Conservation (phyloP, 371 early-diverging fungal species). For the Mucor sp. region DNA sequence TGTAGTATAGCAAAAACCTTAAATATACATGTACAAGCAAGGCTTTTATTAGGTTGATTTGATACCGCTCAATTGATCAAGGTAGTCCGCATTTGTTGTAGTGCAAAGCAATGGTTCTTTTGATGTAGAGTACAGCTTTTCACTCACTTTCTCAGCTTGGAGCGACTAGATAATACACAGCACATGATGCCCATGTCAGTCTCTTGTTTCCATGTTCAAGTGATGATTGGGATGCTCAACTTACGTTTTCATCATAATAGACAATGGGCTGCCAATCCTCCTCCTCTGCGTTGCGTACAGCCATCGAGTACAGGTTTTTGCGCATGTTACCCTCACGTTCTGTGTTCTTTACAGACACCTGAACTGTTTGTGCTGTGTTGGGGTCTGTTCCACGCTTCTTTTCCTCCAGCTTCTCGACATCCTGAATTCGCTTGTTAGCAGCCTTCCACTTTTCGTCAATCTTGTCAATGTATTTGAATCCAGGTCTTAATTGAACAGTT, state of each 20-base stretch:
- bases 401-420: slow-evolving; percentile 68
- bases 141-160: slow-evolving; percentile 48
- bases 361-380: slow-evolving; percentile 61
- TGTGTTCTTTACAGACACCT: slow-evolving; percentile 60
- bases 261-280: slow-evolving; percentile 78
- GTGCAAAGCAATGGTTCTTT: slow-evolving; percentile 39
- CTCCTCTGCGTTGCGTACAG: slow-evolving; percentile 68
- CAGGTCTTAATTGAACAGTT: slow-evolving; percentile 81
- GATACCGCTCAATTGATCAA: slow-evolving; percentile 33
- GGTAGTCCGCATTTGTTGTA: slow-evolving; percentile 48
- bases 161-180: slow-evolving; percentile 27
- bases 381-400: slow-evolving; percentile 48
- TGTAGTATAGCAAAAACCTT: neutral
- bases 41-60: neutral
- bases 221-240: slow-evolving; percentile 10
- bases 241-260: slow-evolving; percentile 68
- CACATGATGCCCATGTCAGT: neutral
- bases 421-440: slow-evolving; percentile 66
- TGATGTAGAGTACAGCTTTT: slow-evolving; percentile 47
- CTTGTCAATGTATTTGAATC: slow-evolving; percentile 86
- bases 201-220: neutral
- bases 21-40: neutral
- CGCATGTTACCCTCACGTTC: slow-evolving; percentile 55
- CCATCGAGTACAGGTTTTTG: slow-evolving; percentile 60
- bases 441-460: slow-evolving; percentile 83